phyloP scores from a whole-genome alignment of 805 yeast genomes.

The Candida saitoana region DNA sequence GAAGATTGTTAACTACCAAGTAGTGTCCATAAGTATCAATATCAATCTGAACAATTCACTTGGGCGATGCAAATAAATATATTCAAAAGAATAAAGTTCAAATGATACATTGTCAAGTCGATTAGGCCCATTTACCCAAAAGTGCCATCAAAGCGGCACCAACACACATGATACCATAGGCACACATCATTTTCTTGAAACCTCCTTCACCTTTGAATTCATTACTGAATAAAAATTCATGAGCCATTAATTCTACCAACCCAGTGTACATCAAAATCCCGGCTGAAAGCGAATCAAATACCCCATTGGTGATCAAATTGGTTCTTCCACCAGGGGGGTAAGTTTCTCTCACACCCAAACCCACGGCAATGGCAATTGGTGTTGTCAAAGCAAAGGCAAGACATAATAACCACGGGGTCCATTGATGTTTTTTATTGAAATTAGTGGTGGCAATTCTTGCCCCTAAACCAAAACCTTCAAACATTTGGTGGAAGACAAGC shows the following conservation, averaged over 20 bases:
- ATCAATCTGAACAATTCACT: too few species aligned
- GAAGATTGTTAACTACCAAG: too few species aligned
- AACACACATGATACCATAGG: constrained; percentile 50
- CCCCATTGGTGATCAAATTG: constrained; percentile 64
- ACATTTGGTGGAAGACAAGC: constrained; percentile 70
- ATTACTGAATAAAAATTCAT: constrained; percentile 61
- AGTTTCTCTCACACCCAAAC: constrained; percentile 65
- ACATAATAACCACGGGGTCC: constrained; percentile 62
- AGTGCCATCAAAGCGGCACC: constrained; percentile 81
- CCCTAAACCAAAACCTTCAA: constrained; percentile 85
- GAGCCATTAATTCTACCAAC: constrained; percentile 74
- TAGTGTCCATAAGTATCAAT: too few species aligned
- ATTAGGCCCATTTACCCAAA: constrained; percentile 52
- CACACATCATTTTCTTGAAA: constrained; percentile 46
- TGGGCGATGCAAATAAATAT: too few species aligned
- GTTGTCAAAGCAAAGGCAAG: constrained; percentile 53
- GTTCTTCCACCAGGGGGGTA: constrained; percentile 57
- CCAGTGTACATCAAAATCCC: constrained; percentile 79
- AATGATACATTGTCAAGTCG: too few species aligned
- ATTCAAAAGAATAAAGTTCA: too few species aligned
- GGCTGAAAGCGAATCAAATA: constrained; percentile 70
- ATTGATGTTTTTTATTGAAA: constrained; percentile 7
- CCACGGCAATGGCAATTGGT: constrained; percentile 74
- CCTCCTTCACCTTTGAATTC: constrained; percentile 62
- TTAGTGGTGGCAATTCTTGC: constrained; percentile 48